Evolutionary conservation across 1,284 basidiomycete species (phyloP).

Genomic region (Marasmius sp.): DNA sequence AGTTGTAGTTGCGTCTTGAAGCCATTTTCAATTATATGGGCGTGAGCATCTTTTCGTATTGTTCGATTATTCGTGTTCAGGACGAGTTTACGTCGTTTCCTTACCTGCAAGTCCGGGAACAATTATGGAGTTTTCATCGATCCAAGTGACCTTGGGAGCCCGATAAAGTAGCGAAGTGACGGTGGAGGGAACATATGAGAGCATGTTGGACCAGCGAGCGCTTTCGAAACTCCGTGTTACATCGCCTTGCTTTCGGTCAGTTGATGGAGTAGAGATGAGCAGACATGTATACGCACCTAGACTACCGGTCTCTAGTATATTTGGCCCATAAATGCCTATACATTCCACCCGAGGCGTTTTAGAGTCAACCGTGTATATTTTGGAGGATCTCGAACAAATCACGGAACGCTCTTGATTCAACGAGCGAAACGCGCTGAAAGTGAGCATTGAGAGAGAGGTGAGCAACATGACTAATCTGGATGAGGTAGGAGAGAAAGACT

Average conservation of each 20-base stretch:
- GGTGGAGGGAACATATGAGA: not conserved
- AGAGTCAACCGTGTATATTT: not conserved
- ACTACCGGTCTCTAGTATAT: not conserved
- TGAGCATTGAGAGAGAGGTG: not conserved
- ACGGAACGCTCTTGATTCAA: not conserved
- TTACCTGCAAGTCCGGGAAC: constrained; percentile 72
- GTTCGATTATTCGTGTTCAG: not conserved
- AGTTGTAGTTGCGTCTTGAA: constrained; percentile 68
- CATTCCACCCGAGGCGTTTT: not conserved
- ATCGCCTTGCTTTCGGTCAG: not conserved
- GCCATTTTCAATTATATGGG: constrained; percentile 41
- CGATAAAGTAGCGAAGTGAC: not conserved
- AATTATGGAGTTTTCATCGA: constrained; percentile 49
- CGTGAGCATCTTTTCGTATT: constrained; percentile 11
- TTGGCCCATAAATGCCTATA: not conserved
- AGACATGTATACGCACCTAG: not conserved
- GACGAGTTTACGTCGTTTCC: not conserved
- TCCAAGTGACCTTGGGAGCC: constrained; percentile 39
- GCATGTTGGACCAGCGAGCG: not conserved
- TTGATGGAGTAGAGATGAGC: too few species aligned
- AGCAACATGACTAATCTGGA: not conserved
- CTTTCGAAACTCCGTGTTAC: not conserved
- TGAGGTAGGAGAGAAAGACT: too few species aligned
- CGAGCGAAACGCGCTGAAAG: not conserved
- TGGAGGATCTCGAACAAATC: not conserved